These are phyloP conservation scores for Coemansia sp. DNA, from an alignment of 192 early-diverging fungal genomes.

Conservation along the genomic window DNA sequence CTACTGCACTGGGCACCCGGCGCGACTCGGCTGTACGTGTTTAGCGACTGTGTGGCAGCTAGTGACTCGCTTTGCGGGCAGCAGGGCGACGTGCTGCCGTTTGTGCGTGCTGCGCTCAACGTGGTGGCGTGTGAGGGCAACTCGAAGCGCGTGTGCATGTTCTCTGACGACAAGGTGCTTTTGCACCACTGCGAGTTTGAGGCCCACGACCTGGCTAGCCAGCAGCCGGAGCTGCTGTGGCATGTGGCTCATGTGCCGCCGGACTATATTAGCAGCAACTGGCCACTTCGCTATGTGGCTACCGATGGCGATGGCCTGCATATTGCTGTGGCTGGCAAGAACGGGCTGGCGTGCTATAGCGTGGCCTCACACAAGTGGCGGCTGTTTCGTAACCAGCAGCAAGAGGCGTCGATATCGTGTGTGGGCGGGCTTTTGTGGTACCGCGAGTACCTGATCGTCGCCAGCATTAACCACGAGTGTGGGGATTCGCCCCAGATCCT, in stretches of 20 bases:
- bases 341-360: conserved; percentile 82
- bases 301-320: conserved; percentile 69
- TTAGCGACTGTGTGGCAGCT: conserved; percentile 9
- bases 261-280: conserved; percentile 29
- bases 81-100: conserved; percentile 31
- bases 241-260: conserved; percentile 36
- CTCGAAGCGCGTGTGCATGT: conserved; percentile 42
- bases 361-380: conserved; percentile 78
- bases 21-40: conserved; percentile 22
- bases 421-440: conserved; percentile 51
- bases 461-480: conserved; percentile 28
- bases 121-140: conserved; percentile 34
- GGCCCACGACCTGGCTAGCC: not conserved
- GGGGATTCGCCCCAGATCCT: conserved; percentile 19
- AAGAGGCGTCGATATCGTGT: conserved; percentile 39
- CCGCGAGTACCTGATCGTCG: conserved; percentile 37
- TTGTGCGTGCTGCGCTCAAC: conserved; percentile 36
- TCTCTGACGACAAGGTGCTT: conserved; percentile 49
- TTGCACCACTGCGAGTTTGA: conserved; percentile 32
- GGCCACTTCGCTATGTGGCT: conserved; percentile 61
- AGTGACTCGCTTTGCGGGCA: conserved; percentile 5
- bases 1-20: conserved; percentile 24
- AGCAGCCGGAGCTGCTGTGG: conserved; percentile 40
- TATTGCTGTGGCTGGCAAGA: conserved; percentile 83
- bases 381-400: conserved; percentile 82